Evolutionary conservation across 306 rosid genomes (phyloP), one percentile per base, ranked within the genome.

Genomic region (Canavalia ensiformis): DNA sequence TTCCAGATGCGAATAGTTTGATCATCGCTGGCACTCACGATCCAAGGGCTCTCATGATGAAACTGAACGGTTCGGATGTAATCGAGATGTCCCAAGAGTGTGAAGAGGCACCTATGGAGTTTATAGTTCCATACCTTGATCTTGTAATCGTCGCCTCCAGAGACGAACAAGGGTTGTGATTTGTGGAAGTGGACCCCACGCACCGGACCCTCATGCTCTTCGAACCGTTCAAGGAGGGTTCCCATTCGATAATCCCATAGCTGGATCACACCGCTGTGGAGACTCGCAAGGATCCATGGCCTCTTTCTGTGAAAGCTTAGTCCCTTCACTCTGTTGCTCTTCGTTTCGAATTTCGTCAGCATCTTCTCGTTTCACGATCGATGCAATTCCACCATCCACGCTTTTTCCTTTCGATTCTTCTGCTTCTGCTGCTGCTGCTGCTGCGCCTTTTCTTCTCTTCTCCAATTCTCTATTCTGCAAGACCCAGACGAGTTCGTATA

Each of bases 181-280:
- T 81, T 86, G 85, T 92, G 97, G 72, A 92, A 92, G 72, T 92
- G 94, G 54, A 92, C 91, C 9, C 89, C 94, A 2, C 94, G 94
- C 35, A 92, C 97, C 3, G 97, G 97, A 2, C 97, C 97, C 35
- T 92, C 94, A 31, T 92, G 97, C 84, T 88, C 97, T 34, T 92
- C 94, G 59, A 92, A 92, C 37, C 89, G 82, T 74, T 92, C 92
- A 47, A 92, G 87, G 50, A 92, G 89, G 35, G 97, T 88, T 2
- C 97, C 97, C 94, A 90, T 92, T 8, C 94, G 90, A 47, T 90
- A 92, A 72, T 92, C 97, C 97, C 97, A 92, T 63, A 92, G 85
- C 88, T 92, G 97, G 84, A 92, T 86, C 81, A 92, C 97, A 28
- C 97, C 97, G 47, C 97, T 92, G 86, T 90, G 92, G 51, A 92